Conservation (phyloP, 2,329 filamentous ascomycete genomes). For the Cadophora sp. region DNA sequence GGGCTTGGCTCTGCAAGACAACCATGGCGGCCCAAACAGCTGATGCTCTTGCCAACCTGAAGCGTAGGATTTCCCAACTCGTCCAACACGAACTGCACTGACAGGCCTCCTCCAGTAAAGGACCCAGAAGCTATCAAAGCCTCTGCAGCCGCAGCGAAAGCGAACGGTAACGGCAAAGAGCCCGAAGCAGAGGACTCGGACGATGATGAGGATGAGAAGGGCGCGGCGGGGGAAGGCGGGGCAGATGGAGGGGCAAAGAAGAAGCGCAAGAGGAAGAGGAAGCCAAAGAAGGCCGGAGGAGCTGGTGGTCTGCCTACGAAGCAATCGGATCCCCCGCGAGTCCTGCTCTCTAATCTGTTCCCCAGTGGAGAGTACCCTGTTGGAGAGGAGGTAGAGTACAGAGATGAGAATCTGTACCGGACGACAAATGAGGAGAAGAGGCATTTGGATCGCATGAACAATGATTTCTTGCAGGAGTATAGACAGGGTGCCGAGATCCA, state of each 20-base stretch:
- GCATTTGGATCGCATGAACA: constrained; percentile 80
- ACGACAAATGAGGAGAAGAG: constrained; percentile 87
- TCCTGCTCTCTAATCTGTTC: constrained; percentile 77
- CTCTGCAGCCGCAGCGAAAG: constrained; percentile 39
- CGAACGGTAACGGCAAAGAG: constrained; percentile 36
- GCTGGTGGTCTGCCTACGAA: constrained; percentile 65
- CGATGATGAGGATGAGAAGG: constrained; percentile 56
- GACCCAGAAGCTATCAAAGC: constrained; percentile 42
- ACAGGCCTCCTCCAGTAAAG: constrained; percentile 37
- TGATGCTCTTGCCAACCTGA: constrained; percentile 95
- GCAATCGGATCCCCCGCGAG: constrained; percentile 79
- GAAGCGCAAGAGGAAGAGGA: constrained; percentile 79
- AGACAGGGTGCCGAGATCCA: constrained; percentile 89
- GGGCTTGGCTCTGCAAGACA: constrained; percentile 22
- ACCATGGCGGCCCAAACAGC: constrained; percentile 50
- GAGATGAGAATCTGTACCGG: constrained; percentile 77
- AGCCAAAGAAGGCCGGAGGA: constrained; percentile 77
- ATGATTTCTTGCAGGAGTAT: constrained; percentile 81
- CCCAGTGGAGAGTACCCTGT: constrained; percentile 74
- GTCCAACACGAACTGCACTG: constrained; percentile 14
- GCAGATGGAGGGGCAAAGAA: constrained; percentile 56
- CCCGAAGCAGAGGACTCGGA: constrained; percentile 55
- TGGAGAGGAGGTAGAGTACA: constrained; percentile 81
- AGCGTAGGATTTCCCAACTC: constrained; percentile 78
- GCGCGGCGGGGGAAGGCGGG: constrained; percentile 47